A percentile compares a stretch with the other conserved stretches of the same genome.
Conservation (phyloP, 2,329 filamentous ascomycete species). For the Fusarium clavum region DNA sequence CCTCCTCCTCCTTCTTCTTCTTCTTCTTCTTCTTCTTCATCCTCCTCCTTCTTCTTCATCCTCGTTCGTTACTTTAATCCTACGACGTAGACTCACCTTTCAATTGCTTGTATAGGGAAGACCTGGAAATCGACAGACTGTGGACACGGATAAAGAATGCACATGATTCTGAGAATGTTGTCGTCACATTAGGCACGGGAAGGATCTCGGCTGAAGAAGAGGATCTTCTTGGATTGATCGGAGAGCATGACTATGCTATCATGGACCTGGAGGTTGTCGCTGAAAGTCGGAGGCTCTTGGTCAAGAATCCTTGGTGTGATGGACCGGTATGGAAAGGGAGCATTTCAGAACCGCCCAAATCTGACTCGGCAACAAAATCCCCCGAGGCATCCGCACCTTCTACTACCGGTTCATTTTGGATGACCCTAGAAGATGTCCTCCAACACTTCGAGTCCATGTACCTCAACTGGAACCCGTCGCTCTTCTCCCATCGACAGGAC, state of each 20-base stretch:
- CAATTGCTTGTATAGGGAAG: slow-evolving; percentile 66
- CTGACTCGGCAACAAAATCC: neutral
- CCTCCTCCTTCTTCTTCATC: neutral
- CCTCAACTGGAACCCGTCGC: slow-evolving; percentile 92
- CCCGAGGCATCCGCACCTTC: slow-evolving; percentile 31
- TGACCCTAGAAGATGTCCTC: slow-evolving; percentile 85
- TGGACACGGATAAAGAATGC: slow-evolving; percentile 83
- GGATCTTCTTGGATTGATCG: slow-evolving; percentile 81
- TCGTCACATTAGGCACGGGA: slow-evolving; percentile 91
- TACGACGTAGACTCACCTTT: slow-evolving; percentile 12
- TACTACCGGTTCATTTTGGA: slow-evolving; percentile 87
- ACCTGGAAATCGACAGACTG: slow-evolving; percentile 78
- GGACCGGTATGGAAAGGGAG: slow-evolving; percentile 76
- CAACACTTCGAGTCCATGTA: slow-evolving; percentile 97
- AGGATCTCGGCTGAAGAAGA: slow-evolving; percentile 82
- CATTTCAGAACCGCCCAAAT: neutral
- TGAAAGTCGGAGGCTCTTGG: slow-evolving; percentile 75
- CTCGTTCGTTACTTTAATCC: neutral
- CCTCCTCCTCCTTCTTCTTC: too few species aligned
- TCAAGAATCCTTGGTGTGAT: slow-evolving; percentile 97
- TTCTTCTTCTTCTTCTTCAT: too few species aligned
- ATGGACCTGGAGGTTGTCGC: slow-evolving; percentile 76
- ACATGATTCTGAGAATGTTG: slow-evolving; percentile 81
- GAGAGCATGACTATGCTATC: slow-evolving; percentile 94
- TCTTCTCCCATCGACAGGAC: slow-evolving; percentile 86